Evolutionary conservation across 1,284 basidiomycete genomes (phyloP), one percentile per base, ranked within the genome.

Genomic region (Afroboletus lepidellus): DNA sequence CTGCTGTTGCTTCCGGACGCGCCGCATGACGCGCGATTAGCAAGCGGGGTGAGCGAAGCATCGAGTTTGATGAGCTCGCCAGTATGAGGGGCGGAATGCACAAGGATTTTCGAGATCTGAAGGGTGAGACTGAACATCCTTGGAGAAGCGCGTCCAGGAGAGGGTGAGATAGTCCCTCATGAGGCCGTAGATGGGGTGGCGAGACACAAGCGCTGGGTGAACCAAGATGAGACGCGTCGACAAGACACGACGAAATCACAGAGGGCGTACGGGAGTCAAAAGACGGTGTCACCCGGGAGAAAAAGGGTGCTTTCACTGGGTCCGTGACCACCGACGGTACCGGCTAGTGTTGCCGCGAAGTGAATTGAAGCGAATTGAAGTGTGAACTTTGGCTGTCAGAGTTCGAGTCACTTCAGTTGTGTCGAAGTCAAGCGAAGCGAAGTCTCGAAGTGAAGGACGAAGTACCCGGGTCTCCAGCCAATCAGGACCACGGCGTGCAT

Each of bases 81-180:
- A 0, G 91, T 87, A 50, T 92, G 84, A 32, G 92, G 92, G 2
- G 90, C 87, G 37, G 91, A 90, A 64, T 88, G 86, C 0, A 87
- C 84, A 34, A 92, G 79, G 57, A 92, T 90, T 68, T 90, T 91
- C 46, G 85, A 85, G 54, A 92, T 92, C 67, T 90, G 90, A 43
- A 92, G 75, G 3, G 89, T 90, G 90, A 3, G 88, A 89, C 70
- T 90, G 88, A 8, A 92, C 91, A 61, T 95, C 91, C 72, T 94
- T 94, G 56, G 88, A 91, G 74, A 94, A 95, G 46, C 91, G 84
- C 13, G 93, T 90, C 92, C 92, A 95, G 21, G 90, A 90, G 50
- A 94, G 82, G 21, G 92, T 93, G 38, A 95, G 81, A 66, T 93
- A 95, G 73, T 96, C 93, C 49, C 90, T 83, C 88, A 95, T 92